Percentiles rank a stretch among this genome's conserved stretches.
Evolutionary conservation across 73 alveolate genomes (phyloP).

Genomic region (Stentor roeselii): DNA sequence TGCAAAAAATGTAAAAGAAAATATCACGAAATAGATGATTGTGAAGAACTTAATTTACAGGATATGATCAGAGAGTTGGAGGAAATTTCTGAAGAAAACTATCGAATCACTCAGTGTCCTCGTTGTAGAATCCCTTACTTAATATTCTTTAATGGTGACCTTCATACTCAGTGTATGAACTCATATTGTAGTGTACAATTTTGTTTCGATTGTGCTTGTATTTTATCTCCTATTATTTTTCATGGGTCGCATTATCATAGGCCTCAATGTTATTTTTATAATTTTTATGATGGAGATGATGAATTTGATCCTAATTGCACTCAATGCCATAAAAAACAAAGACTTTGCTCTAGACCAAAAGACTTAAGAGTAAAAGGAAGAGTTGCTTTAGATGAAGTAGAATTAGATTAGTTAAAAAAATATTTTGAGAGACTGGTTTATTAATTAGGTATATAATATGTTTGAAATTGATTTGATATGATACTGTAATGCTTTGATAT

Average conservation of each 20-base stretch:
- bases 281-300: conserved; percentile 12
- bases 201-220: conserved; percentile 41
- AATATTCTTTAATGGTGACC: conserved; percentile 40
- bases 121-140: background rate
- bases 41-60: too few species aligned
- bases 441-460: too few species aligned
- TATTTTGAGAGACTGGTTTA: too few species aligned
- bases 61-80: too few species aligned
- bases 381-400: too few species aligned
- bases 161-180: conserved; percentile 32
- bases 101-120: too few species aligned
- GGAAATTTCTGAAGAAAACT: too few species aligned
- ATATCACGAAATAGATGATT: too few species aligned
- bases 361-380: too few species aligned
- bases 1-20: background rate
- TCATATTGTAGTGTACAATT: conserved; percentile 36
- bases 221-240: conserved; percentile 32
- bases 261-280: conserved; percentile 23
- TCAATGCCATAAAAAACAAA: conserved; percentile 5
- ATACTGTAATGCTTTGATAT: too few species aligned
- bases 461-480: too few species aligned
- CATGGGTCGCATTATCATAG: conserved; percentile 54
- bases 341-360: background rate
- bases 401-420: too few species aligned
- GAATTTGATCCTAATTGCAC: conserved; percentile 5